Conservation (phyloP, 2,329 filamentous ascomycete genomes). For the Botryotinia narcissicola region DNA sequence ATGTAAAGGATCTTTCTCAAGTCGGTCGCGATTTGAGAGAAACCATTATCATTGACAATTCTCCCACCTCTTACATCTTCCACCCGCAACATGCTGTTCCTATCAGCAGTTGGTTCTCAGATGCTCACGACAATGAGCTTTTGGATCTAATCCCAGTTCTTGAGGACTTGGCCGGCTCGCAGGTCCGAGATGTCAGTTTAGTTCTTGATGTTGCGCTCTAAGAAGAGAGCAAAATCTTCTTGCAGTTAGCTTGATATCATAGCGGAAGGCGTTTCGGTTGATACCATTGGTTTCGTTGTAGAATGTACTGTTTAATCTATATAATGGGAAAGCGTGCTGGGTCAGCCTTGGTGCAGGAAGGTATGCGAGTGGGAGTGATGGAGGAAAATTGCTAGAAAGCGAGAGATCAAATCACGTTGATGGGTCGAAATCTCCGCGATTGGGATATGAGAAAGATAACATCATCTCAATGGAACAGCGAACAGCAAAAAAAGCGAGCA, state of each 20-base stretch:
- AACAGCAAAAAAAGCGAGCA: slow-evolving; percentile 5
- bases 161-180: slow-evolving; percentile 85
- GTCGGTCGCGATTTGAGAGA: slow-evolving; percentile 93
- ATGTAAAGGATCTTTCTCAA: slow-evolving; percentile 98
- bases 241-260: slow-evolving; percentile 40
- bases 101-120: slow-evolving; percentile 99
- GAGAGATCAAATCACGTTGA: not conserved
- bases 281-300: slow-evolving; percentile 42
- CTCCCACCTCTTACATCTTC: slow-evolving; percentile 98
- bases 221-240: slow-evolving; percentile 40
- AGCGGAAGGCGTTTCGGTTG: slow-evolving; percentile 42
- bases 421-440: slow-evolving; percentile 1
- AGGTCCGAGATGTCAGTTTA: slow-evolving; percentile 93
- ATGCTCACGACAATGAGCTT: slow-evolving; percentile 98
- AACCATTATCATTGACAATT: slow-evolving; percentile 99
- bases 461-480: not conserved
- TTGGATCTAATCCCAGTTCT: slow-evolving; percentile 96
- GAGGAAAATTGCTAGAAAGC: slow-evolving; percentile 15
- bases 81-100: slow-evolving; percentile 98
- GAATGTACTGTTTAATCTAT: slow-evolving; percentile 43
- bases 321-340: slow-evolving; percentile 39
- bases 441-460: not conserved
- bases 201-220: slow-evolving; percentile 87
- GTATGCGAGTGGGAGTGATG: slow-evolving; percentile 15
- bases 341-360: slow-evolving; percentile 26